Base-by-base conservation (phyloP, 2,329 filamentous ascomycete genomes). In the Basipetospora sp. region DNA sequence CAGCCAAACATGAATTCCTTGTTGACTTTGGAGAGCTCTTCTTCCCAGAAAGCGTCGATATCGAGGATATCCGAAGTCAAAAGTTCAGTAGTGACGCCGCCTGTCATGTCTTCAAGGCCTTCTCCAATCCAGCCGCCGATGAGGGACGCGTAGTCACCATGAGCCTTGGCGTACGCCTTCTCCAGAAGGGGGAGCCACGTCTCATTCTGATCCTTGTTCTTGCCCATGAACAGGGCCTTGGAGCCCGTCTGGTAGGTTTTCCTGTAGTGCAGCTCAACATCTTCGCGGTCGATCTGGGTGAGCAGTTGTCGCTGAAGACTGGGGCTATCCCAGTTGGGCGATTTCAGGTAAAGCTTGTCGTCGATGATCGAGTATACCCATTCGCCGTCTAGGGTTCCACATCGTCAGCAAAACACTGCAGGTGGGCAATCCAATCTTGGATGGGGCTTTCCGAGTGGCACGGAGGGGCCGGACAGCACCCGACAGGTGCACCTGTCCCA, bases 281-380 rank as follows among this genome's bases (percentile, higher is more conserved):
- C 77, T 36, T 77, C 76, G 39, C 79, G 72, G 50, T 84, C 80
- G 34, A 84, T 75, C 48, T 85, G 77, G 48, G 85, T 73, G 50
- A 85, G 71, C 17, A 85, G 64, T 38, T 81, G 71, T 28, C 82
- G 73, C 50, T 86, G 80, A 53, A 81, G 69, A 36, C 80, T 77
- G 1, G 75, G 78, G 25, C 83, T 81, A 45, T 92, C 82, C 62
- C 84, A 92, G 50, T 81, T 79, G 4, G 83, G 80, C 2, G 81
- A 83, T 42, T 78, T 82, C 14, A 93, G 69, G 53, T 83, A 92
- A 3, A 94, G 67, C 57, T 92, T 92, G 56, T 94, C 86, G 51
- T 94, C 86, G 42, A 94, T 76, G 43, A 94, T 87, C 41, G 82
- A 86, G 48, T 86, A 85, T 40, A 88, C 81, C 86, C 85, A 94